phyloP scores from a whole-genome alignment of 108 stramenopile genomes.

The Schizochytrium sp. region DNA sequence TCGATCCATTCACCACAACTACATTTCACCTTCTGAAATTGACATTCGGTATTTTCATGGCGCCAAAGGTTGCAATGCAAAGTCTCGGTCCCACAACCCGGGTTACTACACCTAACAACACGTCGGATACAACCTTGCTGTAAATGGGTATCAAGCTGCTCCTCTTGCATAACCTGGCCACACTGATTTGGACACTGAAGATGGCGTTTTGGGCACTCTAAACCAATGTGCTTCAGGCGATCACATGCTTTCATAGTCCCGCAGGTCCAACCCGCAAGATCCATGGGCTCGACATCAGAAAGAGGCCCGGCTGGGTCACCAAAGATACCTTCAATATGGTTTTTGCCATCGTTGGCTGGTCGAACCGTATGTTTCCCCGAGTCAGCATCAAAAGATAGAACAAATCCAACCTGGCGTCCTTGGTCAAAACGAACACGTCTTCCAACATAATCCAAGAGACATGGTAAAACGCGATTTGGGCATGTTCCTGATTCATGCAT shows the following conservation, averaged over 20 bases:
- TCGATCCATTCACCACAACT: constrained; percentile 48
- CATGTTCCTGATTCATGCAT: constrained; percentile 12
- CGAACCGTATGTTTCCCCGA: neutral
- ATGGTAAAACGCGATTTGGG: constrained; percentile 22
- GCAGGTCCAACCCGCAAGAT: constrained; percentile 6
- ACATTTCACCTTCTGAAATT: constrained; percentile 54
- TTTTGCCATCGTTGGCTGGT: neutral
- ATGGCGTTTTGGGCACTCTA: constrained; percentile 22
- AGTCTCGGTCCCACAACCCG: constrained; percentile 11
- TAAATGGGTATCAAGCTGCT: neutral
- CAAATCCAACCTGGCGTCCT: neutral
- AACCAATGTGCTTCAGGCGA: constrained; percentile 7
- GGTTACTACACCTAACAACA: neutral
- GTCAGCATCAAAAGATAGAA: neutral
- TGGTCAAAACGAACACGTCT: neutral
- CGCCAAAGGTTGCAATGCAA: neutral
- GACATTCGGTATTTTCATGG: constrained; percentile 26
- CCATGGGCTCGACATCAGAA: neutral
- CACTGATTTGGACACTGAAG: constrained; percentile 35
- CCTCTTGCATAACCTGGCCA: constrained; percentile 45
- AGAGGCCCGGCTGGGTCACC: constrained; percentile 10
- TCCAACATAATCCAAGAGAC: constrained; percentile 29
- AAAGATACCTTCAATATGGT: neutral
- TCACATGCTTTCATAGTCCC: constrained; percentile 33
- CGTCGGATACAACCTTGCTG: constrained; percentile 12